A percentile compares a stretch with the other conserved stretches of the same genome.
Conservation (phyloP, 139 green algal species). For the Mesotaenium endlicherianum region DNA sequence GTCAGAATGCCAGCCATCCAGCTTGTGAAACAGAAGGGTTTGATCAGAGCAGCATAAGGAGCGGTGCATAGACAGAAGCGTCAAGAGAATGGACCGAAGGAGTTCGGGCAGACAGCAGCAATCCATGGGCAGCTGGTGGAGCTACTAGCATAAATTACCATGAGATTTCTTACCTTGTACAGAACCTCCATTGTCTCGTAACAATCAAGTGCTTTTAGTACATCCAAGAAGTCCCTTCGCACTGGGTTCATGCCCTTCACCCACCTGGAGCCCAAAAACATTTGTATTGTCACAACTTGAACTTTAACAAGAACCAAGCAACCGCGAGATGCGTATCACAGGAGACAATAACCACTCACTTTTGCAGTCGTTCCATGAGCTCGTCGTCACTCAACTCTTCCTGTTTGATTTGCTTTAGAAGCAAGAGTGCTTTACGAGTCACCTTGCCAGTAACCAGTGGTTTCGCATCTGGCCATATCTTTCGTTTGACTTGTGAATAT, state of each 20-base stretch:
- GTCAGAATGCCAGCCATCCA: no score
- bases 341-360: not conserved
- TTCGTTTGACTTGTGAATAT: no score
- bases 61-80: not conserved
- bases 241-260: not conserved
- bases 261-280: no score
- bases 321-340: not conserved
- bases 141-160: not conserved
- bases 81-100: not conserved
- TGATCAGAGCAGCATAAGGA: not conserved
- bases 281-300: not conserved
- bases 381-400: not conserved
- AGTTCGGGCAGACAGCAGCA: not conserved
- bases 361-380: not conserved
- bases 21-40: no score
- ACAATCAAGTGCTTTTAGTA: not conserved
- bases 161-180: not conserved
- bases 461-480: not conserved
- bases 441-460: not conserved
- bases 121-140: not conserved
- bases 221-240: not conserved
- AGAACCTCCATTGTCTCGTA: slow-evolving; percentile 1
- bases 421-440: not conserved
- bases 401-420: slow-evolving; percentile 7
- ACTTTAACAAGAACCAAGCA: not conserved